Base-by-base conservation (phyloP, 2,329 filamentous ascomycete genomes). In the Colletotrichum graminicola region DNA sequence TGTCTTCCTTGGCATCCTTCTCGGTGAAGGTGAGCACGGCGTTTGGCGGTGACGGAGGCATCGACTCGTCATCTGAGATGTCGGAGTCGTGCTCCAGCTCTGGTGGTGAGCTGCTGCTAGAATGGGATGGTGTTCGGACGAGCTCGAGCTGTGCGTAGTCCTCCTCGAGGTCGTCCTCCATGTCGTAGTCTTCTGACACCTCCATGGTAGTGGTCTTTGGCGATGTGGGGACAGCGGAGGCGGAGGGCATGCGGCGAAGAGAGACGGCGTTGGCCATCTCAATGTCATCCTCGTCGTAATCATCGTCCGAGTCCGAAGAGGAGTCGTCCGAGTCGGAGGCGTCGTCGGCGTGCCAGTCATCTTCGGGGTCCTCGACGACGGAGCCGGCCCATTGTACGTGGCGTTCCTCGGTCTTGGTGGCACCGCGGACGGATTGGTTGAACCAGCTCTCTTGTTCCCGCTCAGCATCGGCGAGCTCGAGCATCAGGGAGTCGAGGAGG, bases 361-460 rank as follows among this genome's bases (percentile, higher is more conserved):
- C 90, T 79, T 93, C 90, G 62, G 88, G 84, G 75, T 93, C 91
- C 82, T 95, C 93, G 72, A 89, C 87, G 74, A 95, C 88, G 67
- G 89, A 87, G 81, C 97, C 93, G 78, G 93, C 93, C 94, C 94
- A 97, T 86, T 95, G 92, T 76, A 97, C 90, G 84, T 93, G 93
- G 81, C 89, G 89, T 74, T 93, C 88, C 49, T 75, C 70, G 36
- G 74, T 77, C 72, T 79, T 78, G 80, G 87, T 86, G 76, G 93
- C 93, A 78, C 92, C 93, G 80, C 90, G 91, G 83, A 98, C 93
- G 73, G 94, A 96, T 82, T 94, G 92, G 89, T 98, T 97, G 91
- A 98, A 98, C 95, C 95, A 98, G 76, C 90, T 92, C 84, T 98
- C 95, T 84, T 98, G 96, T 83, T 98, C 94, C 77, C 91, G 90